Percentiles rank a stretch among this genome's conserved stretches.
These are phyloP conservation scores for Suillus spraguei DNA, from an alignment of 768 basidiomycete genomes.

Conservation along the genomic window DNA sequence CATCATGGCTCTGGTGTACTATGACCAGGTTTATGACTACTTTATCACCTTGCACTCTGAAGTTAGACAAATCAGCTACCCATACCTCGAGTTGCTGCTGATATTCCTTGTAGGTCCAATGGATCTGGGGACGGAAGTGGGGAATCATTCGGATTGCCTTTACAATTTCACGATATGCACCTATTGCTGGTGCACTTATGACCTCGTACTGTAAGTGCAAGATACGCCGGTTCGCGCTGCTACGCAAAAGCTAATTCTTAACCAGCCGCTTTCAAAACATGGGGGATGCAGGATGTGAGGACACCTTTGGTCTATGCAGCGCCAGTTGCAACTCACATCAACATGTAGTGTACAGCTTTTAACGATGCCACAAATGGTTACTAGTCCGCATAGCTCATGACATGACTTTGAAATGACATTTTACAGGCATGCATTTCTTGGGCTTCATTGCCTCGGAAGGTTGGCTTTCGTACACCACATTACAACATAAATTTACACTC, in stretches of 20 bases:
- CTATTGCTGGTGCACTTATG: constrained; percentile 13
- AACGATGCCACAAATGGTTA: neutral
- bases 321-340: neutral
- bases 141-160: constrained; percentile 6
- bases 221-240: neutral
- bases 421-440: neutral
- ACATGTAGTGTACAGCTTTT: neutral
- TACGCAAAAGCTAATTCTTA: neutral
- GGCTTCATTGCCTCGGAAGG: constrained; percentile 4
- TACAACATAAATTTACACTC: neutral
- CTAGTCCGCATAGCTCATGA: neutral
- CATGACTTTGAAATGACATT: neutral
- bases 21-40: neutral
- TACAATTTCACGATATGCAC: constrained; percentile 9
- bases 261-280: neutral
- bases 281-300: neutral
- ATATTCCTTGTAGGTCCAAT: constrained; percentile 19
- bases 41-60: neutral
- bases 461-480: neutral
- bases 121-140: constrained; percentile 14
- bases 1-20: neutral
- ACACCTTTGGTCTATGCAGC: neutral
- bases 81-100: neutral
- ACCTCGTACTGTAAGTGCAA: constrained; percentile 10
- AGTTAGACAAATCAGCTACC: neutral